Evolutionary conservation across 2,329 filamentous ascomycete species (phyloP), one percentile per base, ranked within the genome.

Genomic region (Plectosphaerella sp.): DNA sequence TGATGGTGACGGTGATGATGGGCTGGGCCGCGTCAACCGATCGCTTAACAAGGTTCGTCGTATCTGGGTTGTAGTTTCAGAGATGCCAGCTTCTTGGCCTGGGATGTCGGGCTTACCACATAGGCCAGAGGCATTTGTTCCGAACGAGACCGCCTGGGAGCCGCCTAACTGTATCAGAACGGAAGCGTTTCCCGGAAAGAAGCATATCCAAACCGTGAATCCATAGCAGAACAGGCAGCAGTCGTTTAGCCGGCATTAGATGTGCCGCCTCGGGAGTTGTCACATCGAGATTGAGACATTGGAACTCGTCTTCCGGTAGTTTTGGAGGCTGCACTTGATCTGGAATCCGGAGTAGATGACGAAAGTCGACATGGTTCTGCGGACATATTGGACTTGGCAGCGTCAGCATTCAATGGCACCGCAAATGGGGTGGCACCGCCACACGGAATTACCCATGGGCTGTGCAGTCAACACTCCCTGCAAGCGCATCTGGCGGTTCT

Each of bases 141-240:
- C 73, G 52, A 73, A 76, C 0, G 72, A 74, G 6, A 75, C 64
- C 1, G 70, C 63, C 47, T 76, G 73, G 3, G 72, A 74, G 10
- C 73, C 73, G 10, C 70, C 64, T 66, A 14, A 7, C 28, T 33
- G 28, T 12, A 33, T 33, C 28, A 33, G 28, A 33, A 8, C 8
- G 1, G 3, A 7, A 52, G 16, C 12, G 18, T 24, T 16, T 10
- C n/a, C 22, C 3, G 6, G 4, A 9, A 5, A 7, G n/a, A 18
- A 20, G 25, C 47, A 36, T n/a, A 18, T 36, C 1, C 7, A 6
- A 56, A 65, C 74, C 74, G 53, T 77, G 70, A 15, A 77, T 72
- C 72, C 73, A 77, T 11, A 76, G 53, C 9, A 75, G 47, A 11
- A 77, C 72, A 1, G 73, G 74, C 0, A 74, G 49, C 2, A 54